Evolutionary conservation across 768 basidiomycete species (phyloP).

Genomic region (Suillus subaureus): DNA sequence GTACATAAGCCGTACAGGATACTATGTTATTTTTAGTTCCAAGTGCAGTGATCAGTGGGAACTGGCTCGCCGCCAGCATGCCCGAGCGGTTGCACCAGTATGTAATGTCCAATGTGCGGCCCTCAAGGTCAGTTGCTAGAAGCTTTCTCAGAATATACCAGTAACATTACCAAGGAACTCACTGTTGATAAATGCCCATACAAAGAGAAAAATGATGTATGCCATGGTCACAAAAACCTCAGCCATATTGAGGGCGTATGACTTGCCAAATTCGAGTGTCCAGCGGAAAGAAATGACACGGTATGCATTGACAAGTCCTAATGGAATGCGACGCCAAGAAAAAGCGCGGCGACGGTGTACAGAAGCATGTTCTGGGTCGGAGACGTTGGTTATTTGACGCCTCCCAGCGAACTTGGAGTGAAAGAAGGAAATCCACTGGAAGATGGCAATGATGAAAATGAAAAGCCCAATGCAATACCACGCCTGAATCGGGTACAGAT

Average conservation of each 20-base stretch:
- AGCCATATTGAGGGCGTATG: constrained; percentile 36
- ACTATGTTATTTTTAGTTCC: constrained; percentile 65
- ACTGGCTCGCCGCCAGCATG: constrained; percentile 46
- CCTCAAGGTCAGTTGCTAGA: constrained; percentile 25
- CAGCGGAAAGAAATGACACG: constrained; percentile 48
- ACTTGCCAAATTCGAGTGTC: constrained; percentile 45
- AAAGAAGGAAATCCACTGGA: constrained; percentile 17
- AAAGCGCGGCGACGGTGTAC: constrained; percentile 31
- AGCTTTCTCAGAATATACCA: not conserved
- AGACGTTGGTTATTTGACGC: not conserved
- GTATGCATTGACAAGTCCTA: constrained; percentile 42
- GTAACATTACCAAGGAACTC: constrained; percentile 19
- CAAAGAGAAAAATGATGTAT: constrained; percentile 46
- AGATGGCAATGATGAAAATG: constrained; percentile 15
- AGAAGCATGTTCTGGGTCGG: constrained; percentile 12
- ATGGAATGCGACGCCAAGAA: constrained; percentile 40
- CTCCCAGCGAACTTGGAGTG: constrained; percentile 15
- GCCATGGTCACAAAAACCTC: constrained; percentile 48
- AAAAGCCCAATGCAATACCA: constrained; percentile 19
- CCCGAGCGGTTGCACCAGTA: constrained; percentile 42
- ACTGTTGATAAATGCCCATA: constrained; percentile 49
- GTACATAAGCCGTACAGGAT: constrained; percentile 29
- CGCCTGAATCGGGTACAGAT: constrained; percentile 14
- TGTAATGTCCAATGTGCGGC: constrained; percentile 16
- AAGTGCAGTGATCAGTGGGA: constrained; percentile 57